These are phyloP conservation scores for Schizothecium vesticola DNA, from an alignment of 495 filamentous ascomycete genomes.

Conservation along the genomic window DNA sequence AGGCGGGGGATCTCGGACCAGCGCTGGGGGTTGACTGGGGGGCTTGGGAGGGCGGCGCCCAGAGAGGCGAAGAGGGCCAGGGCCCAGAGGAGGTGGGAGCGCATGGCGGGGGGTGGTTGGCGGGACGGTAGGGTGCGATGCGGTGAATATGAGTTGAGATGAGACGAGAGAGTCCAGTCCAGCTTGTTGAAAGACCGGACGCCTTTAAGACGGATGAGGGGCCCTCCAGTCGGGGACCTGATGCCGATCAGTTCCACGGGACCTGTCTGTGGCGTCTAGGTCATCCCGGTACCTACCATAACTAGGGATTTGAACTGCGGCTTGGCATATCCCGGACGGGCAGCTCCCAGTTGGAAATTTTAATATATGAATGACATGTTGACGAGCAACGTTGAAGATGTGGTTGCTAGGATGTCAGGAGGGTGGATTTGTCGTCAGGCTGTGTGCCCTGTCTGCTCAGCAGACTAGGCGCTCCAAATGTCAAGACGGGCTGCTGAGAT, in stretches of 20 bases:
- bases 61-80: not conserved
- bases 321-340: not conserved
- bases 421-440: not conserved
- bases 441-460: not conserved
- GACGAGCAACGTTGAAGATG: not conserved
- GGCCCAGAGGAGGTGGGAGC: not conserved
- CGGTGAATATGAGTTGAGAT: not conserved
- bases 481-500: not conserved
- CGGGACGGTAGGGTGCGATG: not conserved
- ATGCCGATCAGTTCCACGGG: not conserved
- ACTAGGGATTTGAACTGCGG: not conserved
- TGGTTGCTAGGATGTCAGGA: not conserved
- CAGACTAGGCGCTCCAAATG: not conserved
- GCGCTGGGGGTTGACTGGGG: not conserved
- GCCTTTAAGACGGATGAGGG: not conserved
- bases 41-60: not conserved
- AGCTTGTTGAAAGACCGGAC: not conserved
- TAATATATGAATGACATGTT: not conserved
- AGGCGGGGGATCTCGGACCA: constrained; percentile 29
- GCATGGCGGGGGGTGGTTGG: not conserved
- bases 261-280: not conserved
- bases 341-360: not conserved
- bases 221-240: not conserved
- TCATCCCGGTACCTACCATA: not conserved
- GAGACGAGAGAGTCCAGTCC: not conserved